phyloP scores from a whole-genome alignment of 768 basidiomycete species.

The Pilatotrama ljubarskyi region DNA sequence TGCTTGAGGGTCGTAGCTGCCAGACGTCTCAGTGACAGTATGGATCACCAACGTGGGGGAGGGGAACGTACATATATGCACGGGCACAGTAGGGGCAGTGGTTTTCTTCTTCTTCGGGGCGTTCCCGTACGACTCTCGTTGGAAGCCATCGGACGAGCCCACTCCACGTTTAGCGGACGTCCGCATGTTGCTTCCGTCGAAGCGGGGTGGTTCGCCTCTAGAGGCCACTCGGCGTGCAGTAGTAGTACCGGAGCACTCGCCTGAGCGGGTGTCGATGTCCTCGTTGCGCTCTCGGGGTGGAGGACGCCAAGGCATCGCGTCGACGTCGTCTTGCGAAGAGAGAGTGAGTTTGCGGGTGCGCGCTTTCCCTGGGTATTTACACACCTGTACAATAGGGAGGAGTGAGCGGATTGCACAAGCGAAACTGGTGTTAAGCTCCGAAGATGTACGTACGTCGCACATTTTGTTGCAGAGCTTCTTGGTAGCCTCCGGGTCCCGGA shows the following conservation, averaged over 20 bases:
- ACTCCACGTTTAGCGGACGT: conserved; percentile 16
- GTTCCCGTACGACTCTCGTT: background rate
- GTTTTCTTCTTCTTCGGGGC: conserved; percentile 8
- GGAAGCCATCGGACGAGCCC: conserved; percentile 16
- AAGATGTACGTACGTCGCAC: conserved; percentile 65
- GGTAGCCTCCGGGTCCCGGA: conserved; percentile 42
- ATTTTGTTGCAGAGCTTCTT: conserved; percentile 66
- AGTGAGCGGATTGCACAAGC: too few relatives aligned
- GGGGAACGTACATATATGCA: conserved; percentile 21
- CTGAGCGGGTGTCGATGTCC: background rate
- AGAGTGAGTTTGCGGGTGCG: conserved; percentile 50
- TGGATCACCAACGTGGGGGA: background rate
- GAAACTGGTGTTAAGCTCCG: too few relatives aligned
- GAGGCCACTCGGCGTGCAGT: background rate
- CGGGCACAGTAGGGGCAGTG: background rate
- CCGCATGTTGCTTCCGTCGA: background rate
- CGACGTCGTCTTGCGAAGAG: conserved; percentile 40
- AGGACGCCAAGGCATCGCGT: conserved; percentile 17
- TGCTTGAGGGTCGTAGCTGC: conserved; percentile 16
- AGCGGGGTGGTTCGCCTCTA: background rate
- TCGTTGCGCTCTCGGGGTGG: background rate
- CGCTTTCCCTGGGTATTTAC: conserved; percentile 75
- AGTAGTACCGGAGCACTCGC: background rate
- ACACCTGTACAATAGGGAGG: conserved; percentile 50
- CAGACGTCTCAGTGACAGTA: background rate